Base-by-base conservation (phyloP, 2,329 filamentous ascomycete species). In the Metarhizium album region DNA sequence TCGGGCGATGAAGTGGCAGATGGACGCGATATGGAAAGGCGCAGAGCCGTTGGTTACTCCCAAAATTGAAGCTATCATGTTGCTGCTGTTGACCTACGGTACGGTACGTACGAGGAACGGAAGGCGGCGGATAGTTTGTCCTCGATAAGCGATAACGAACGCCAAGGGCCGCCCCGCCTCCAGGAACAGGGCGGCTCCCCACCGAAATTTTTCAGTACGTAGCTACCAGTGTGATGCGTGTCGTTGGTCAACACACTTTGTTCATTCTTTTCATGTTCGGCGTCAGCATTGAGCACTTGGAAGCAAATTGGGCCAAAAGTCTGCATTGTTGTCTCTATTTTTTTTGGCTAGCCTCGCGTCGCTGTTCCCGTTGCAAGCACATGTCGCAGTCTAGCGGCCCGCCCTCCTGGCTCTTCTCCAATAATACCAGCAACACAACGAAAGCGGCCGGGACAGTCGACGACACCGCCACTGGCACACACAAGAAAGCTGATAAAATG, bases 341-440 rank as follows among this genome's bases (percentile, higher is more conserved):
- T 45, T 46, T 53, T 49, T 47, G 50, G 48, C 51, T 37, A 51
- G 18, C 38, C 4, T 14, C 7, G n/a, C n/a, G n/a, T n/a, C 52
- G 45, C 45, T 42, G 52, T 48, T 52, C 46, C n/a, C n/a, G n/a
- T 14, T 23, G n/a, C 23, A 37, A 43, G 48, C 49, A 45, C 60
- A 70, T 70, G 67, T 66, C 65, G 51, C 54, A 24, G 45, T 59
- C 46, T 51, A 58, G 48, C 49, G 56, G 57, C 48, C 68, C 64
- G 58, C 70, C 70, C 27, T 57, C 67, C 47, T 73, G 70, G 70
- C 64, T 73, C 48, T 73, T 73, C 55, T 67, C 68, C 45, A 72
- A 71, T 50, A 72, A 72, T 58, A 55, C 59, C 43, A 52, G 52
- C 54, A 56, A 54, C 31, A 47, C 45, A 9, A 33, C 29, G 37